Conservation (phyloP, 805 yeast genomes). For the Komagataella phaffii region DNA sequence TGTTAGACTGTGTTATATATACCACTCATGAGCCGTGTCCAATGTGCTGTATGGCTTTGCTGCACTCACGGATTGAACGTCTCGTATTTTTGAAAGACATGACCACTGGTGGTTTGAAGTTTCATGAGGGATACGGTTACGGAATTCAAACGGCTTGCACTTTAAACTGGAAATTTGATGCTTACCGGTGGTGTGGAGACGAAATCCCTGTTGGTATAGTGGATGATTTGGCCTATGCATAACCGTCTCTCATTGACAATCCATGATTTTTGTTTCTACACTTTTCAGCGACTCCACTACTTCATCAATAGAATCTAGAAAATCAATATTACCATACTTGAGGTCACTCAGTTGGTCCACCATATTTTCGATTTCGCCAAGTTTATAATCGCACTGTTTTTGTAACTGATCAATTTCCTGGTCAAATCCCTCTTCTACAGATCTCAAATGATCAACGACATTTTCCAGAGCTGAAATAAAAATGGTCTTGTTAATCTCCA, state of each 20-base stretch:
- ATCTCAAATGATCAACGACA: conserved; percentile 11
- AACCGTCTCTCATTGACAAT: background rate
- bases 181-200: conserved; percentile 54
- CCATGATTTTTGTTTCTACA: background rate
- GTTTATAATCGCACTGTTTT: conserved; percentile 5
- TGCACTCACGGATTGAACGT: conserved; percentile 74
- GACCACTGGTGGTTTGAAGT: conserved; percentile 42
- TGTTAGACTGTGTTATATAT: conserved; percentile 65
- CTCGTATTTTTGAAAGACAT: conserved; percentile 45
- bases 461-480: conserved; percentile 1
- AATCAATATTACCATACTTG: conserved; percentile 11
- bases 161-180: conserved; percentile 81
- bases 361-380: conserved; percentile 7
- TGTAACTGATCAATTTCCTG: conserved; percentile 12
- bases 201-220: conserved; percentile 8
- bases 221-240: conserved; percentile 1
- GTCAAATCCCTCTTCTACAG: conserved; percentile 15
- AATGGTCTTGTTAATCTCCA: background rate
- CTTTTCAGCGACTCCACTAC: conserved; percentile 2
- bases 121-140: conserved; percentile 48
- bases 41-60: conserved; percentile 93
- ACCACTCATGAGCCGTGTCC: conserved; percentile 94
- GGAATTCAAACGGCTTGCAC: conserved; percentile 64
- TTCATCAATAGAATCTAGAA: conserved; percentile 8
- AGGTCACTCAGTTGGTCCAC: conserved; percentile 18